Base-by-base conservation (phyloP, 2,329 filamentous ascomycete genomes). In the Acephala macrosclerotiorum region DNA sequence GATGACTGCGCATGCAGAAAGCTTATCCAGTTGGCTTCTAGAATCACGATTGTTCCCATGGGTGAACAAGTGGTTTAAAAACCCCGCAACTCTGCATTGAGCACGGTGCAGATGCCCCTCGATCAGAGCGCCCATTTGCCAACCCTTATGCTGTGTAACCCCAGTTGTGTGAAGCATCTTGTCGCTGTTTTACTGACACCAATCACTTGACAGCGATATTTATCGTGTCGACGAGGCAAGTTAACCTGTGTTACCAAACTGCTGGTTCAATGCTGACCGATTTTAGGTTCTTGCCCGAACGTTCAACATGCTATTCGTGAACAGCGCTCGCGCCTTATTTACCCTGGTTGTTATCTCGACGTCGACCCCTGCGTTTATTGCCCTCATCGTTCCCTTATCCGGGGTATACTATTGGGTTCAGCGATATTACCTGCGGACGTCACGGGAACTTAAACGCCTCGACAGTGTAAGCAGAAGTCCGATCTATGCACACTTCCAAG, bases 401-500 rank as follows among this genome's bases (percentile, higher is more conserved):
- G 85, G 87, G 60, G 84, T 96, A 65, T 99, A 99, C 64, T 86
- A 96, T 72, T 96, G 89, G 80, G 97, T 98, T 73, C 96, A 99
- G 79, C 90, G 94, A 74, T 99, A 99, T 84, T 99, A 99, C 79
- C 87, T 99, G 58, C 88, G 94, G 68, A 97, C 96, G 16, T 99
- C 96, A 66, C 91, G 96, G 69, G 96, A 99, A 81, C 85, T 99
- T 70, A 99, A 99, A 84, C 88, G 96, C 70, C 85, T 99, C 66
- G 96, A 99, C 80, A 97, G 94, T 77, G 91, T 98, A 72, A 97
- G 91, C 77, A 90, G 94, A 74, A 97, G 94, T 78, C 96, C 96
- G 29, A 97, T 99, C 74, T 99, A 94, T 78, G 96, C 96, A 7
- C 96, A 99, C 79, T 99, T 99, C 82, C 96, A 99, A 77, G 96